These are phyloP conservation scores for Erysimum cheiranthoides DNA, from an alignment of 345 rosid genomes.

Conservation along the genomic window DNA sequence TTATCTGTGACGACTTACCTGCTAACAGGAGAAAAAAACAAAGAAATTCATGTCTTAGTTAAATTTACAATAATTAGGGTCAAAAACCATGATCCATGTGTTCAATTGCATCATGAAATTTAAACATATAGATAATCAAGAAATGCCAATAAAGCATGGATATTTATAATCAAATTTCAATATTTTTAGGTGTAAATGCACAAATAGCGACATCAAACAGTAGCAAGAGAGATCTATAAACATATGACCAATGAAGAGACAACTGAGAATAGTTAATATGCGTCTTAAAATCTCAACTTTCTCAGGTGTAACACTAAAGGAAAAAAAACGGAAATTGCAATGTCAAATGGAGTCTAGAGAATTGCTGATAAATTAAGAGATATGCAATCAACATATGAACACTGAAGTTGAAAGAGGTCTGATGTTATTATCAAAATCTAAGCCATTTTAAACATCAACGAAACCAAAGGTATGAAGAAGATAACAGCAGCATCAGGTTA, in stretches of 20 bases:
- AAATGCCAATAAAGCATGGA: background rate
- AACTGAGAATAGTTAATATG: background rate
- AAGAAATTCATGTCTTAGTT: background rate
- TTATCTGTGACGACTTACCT: slow-evolving; percentile 26
- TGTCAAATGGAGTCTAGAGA: background rate
- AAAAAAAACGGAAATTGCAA: background rate
- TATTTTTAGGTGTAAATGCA: background rate
- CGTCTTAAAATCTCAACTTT: background rate
- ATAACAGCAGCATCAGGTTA: background rate
- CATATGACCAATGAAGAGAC: background rate
- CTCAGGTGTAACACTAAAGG: background rate
- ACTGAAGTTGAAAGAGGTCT: background rate
- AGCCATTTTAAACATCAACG: background rate
- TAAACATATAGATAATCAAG: background rate
- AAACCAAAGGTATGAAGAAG: background rate
- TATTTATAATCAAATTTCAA: background rate
- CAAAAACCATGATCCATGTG: background rate
- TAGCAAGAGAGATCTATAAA: background rate
- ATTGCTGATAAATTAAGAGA: background rate
- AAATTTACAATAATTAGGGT: background rate
- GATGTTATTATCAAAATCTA: background rate
- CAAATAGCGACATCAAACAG: background rate
- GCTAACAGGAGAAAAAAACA: background rate
- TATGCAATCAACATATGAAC: background rate
- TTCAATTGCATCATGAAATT: background rate